Evolutionary conservation across 2,329 filamentous ascomycete species (phyloP), one percentile per base, ranked within the genome.

Genomic region (Claviceps spartinae): DNA sequence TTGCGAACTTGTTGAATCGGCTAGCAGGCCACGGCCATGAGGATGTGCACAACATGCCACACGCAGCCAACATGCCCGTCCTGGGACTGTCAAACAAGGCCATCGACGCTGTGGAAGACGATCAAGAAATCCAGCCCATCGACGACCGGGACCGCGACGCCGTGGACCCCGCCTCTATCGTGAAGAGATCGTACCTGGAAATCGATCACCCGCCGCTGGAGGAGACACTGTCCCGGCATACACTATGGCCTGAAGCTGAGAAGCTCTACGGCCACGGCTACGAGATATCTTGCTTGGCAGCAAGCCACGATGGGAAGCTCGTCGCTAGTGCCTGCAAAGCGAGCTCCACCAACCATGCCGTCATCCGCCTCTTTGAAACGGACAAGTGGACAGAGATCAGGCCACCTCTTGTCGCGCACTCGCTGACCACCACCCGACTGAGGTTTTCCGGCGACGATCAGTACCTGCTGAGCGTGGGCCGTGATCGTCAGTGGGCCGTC

Each of bases 231-330:
- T 85, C 89, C 24, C 82, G 90, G 8, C 83, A 94, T 65, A 95
- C 93, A 0, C 80, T 98, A 36, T 98, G 90, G 89, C 93, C 93
- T 3, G 93, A 98, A 65, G 81, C 81, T 6, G 93, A 98, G 67
- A 98, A 98, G 71, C 78, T 98, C 1, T 98, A 98, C 68, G 93
- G 93, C 1, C 93, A 98, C 68, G 93, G 93, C 34, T 96, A 96
- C 69, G 93, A 98, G 67, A 91, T 98, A 48, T 95, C 88, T 2
- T 86, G 88, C 40, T 79, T 95, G 16, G 86, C 90, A 11, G 78
- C 84, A 7, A 88, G 82, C 61, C 79, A 86, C 62, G 82, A 89
- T 60, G 85, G 86, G 13, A 72, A 68, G 3, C 67, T 96, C 22
- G 77, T 98, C 14, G 93, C 93, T 36, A 96, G 90, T 50, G 89